Evolutionary conservation across 805 yeast species (phyloP), one percentile per base, ranked within the genome.

Genomic region (Zygosaccharomyces bisporus): DNA sequence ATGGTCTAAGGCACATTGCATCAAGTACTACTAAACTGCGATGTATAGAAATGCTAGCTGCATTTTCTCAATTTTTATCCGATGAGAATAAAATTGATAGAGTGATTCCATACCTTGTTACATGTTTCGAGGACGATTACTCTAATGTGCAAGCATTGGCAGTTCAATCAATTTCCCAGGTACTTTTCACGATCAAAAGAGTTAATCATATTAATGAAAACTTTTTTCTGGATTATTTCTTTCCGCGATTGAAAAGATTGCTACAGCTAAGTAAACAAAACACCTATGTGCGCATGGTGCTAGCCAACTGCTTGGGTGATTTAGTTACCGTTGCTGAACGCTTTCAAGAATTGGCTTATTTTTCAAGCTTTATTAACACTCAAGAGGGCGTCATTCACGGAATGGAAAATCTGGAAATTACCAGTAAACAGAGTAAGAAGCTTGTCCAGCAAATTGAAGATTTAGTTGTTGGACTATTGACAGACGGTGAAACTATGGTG

Each of bases 51-150:
- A 64, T 90, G 49, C 74, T 93, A 0, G 61, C 86, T 6, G 85
- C 87, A 0, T 71, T 91, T 14, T 78, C 91, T 1, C 95, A 86
- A 56, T 76, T 79, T 45, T 70, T 88, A 1, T 76, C 78, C 18
- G 98, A 93, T 59, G 95, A 86, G 45, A 81, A 81, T 12, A 91
- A 89, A 59, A 68, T 93, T 31, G 97, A 93, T 61, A 67, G 97
- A 35, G 79, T 88, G 24, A 63, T 93, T 18, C 98, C 99, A 0
- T 87, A 83, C 58, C 61, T 93, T 18, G 75, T 86, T 17, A 68
- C 79, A n/a, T 69, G 88, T 42, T 61, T 90, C 10, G 56, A 52
- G 24, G 88, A 85, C 41, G 95, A 87, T 48, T 67, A 73, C 1
- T 72, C 79, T 0, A 76, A 73, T 36, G 93, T 88, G 3, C 85